Conservation (phyloP, 805 yeast species). For the Wickerhamomyces silvicola region DNA sequence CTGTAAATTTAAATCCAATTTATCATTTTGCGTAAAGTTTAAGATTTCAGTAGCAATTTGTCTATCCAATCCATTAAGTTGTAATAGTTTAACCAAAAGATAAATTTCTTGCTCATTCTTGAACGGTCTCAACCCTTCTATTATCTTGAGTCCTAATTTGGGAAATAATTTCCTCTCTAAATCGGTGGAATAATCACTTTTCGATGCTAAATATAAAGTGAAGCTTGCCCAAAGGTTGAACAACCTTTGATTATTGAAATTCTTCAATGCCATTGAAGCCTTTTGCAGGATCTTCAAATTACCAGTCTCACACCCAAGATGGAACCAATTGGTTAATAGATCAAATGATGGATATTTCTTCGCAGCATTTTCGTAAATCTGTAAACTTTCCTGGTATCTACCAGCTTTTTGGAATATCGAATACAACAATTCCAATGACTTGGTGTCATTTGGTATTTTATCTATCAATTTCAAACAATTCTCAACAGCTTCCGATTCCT, state of each 20-base stretch:
- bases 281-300: conserved; percentile 51
- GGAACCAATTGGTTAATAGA: conserved; percentile 52
- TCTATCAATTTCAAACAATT: conserved; percentile 15
- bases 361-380: conserved; percentile 51
- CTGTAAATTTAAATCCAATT: conserved; percentile 56
- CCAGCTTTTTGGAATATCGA: conserved; percentile 37
- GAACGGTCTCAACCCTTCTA: conserved; percentile 47
- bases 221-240: conserved; percentile 52
- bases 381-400: conserved; percentile 33
- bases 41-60: conserved; percentile 30
- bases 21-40: conserved; percentile 26
- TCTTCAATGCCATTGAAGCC: conserved; percentile 39
- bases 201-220: conserved; percentile 38
- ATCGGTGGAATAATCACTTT: conserved; percentile 26
- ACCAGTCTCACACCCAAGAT: conserved; percentile 37
- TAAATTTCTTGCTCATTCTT: conserved; percentile 59
- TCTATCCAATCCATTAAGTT: conserved; percentile 26
- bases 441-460: conserved; percentile 47
- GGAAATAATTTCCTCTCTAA: conserved; percentile 50
- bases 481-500: conserved; percentile 24
- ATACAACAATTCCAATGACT: conserved; percentile 42
- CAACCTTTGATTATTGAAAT: conserved; percentile 27
- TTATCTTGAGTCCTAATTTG: conserved; percentile 50
- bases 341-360: conserved; percentile 48
- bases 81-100: conserved; percentile 47